Conservation (phyloP, 139 green algal species). For the Diplosphaera chodatii region DNA sequence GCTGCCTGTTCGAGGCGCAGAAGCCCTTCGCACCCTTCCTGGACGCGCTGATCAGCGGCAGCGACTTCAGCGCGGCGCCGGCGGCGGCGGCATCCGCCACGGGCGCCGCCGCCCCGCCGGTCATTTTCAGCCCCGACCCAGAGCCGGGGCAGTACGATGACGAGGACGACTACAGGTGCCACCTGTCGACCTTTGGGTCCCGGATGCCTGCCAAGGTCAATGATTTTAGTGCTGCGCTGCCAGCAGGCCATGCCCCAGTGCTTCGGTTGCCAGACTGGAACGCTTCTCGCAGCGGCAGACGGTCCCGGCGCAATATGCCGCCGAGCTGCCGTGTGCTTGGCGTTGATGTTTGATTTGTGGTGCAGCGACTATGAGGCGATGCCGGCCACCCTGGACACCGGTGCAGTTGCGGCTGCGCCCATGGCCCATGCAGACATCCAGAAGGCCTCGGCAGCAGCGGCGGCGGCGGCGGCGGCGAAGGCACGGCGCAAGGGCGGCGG, state of each 20-base stretch:
- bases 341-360: no score
- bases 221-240: no score
- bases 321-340: no score
- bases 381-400: neutral
- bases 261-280: no score
- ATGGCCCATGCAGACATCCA: neutral
- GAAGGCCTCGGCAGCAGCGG: no score
- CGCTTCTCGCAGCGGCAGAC: no score
- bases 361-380: conserved; percentile 4
- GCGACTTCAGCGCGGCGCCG: neutral
- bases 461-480: neutral
- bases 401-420: neutral
- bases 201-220: neutral
- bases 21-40: conserved; percentile 25
- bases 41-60: conserved; percentile 10
- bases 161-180: neutral
- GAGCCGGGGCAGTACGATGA: neutral
- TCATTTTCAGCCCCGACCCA: neutral
- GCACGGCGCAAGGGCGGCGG: no score
- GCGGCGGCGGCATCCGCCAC: neutral
- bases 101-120: neutral
- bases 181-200: no score
- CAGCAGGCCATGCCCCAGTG: no score
- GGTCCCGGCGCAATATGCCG: no score
- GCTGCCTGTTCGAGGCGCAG: conserved; percentile 12